Base-by-base conservation (phyloP, 441 rosid genomes). In the Breynia disticha region DNA sequence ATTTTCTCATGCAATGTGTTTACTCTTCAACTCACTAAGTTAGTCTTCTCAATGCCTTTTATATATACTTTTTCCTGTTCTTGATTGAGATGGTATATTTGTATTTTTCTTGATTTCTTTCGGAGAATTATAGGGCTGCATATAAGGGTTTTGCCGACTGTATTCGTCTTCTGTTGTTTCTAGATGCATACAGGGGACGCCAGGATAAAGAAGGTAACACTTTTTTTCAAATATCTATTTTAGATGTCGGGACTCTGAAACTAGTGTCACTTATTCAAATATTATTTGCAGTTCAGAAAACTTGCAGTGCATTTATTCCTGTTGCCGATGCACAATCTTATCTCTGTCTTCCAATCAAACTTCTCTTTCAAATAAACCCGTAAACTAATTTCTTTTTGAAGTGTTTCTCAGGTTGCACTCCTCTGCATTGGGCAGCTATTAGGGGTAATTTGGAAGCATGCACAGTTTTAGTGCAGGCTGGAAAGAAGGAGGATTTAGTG, bases 341-440 rank as follows among this genome's bases (percentile, higher is more conserved):
- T 28, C 8, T 28, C 35, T 28, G 35, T n/a, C n/a, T 28, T 5
- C 4, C 35, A 28, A 28, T 28, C 8, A 9, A 0, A 28, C 35
- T 28, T 28, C 35, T 28, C 35, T 28, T 28, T 15, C 44, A 11
- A 41, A 11, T 41, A n/a, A n/a, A n/a, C n/a, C n/a, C n/a, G 44
- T 21, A 42, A 19, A 28, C 49, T 46, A 43, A 18, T 12, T 32
- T 17, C 28, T 44, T 8, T 46, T 50, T 71, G 46, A 50, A 51
- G 37, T 59, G n/a, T 57, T 42, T 48, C 58, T 76, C 70, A 89
- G 99, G 99, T 37, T 89, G 95, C 66, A 93, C 99, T 57, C 93
- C 93, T 70, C 79, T 93, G 63, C 97, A 93, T 64, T 93, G 97
- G 99, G 96, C 94, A 50, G 99, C 99, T 67, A 85, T 93, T 58